Conservation (phyloP, 2,329 filamentous ascomycete species). For the Aureobasidium leucospermi region DNA sequence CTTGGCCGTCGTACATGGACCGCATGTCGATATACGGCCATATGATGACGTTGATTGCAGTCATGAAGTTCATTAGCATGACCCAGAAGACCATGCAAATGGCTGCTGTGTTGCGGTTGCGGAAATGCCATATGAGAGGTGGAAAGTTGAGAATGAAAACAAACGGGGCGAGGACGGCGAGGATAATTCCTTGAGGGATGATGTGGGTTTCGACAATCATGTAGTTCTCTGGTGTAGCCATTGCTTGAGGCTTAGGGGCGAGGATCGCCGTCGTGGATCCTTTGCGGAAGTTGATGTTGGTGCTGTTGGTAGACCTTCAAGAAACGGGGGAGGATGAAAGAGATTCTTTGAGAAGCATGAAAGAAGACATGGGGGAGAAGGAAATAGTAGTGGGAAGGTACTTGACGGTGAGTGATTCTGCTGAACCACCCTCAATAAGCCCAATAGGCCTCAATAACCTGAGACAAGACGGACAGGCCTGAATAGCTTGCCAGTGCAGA, state of each 20-base stretch:
- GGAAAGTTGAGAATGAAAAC: slow-evolving; percentile 47
- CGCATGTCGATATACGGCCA: slow-evolving; percentile 53
- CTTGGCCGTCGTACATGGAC: slow-evolving; percentile 51
- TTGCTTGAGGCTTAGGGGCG: background rate
- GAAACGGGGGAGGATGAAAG: background rate
- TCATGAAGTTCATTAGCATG: slow-evolving; percentile 49
- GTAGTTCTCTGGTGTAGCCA: background rate
- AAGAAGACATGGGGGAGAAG: background rate
- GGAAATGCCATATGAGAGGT: slow-evolving; percentile 53
- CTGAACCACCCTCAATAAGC: background rate
- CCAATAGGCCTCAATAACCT: slow-evolving; percentile 2
- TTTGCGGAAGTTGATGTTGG: too few relatives aligned
- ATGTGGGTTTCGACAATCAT: background rate
- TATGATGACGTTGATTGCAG: slow-evolving; percentile 55
- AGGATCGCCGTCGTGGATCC: too few relatives aligned
- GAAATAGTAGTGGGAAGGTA: background rate
- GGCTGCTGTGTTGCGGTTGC: slow-evolving; percentile 54
- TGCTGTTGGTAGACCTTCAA: too few relatives aligned
- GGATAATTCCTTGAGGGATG: slow-evolving; percentile 31
- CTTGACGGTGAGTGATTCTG: background rate
- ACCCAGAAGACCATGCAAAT: slow-evolving; percentile 51
- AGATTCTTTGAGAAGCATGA: background rate
- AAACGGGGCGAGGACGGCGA: slow-evolving; percentile 45
- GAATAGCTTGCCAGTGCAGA: background rate
- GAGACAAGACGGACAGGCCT: background rate